Evolutionary conservation across 177 flowering plant species (phyloP).

Genomic region (Telopea speciosissima): DNA sequence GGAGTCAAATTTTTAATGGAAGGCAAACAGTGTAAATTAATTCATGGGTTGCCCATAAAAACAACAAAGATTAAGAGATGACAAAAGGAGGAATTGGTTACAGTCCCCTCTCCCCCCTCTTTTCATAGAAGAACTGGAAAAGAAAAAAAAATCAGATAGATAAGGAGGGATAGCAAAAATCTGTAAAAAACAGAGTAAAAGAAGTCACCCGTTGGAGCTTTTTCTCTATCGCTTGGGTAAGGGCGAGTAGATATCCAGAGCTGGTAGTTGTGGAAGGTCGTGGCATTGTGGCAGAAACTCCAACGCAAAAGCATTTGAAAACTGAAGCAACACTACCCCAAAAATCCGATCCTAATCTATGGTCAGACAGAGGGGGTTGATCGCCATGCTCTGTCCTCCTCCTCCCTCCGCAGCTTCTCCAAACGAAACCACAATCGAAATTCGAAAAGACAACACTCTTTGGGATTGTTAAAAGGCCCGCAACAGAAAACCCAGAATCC

Average conservation of each 20-base stretch:
- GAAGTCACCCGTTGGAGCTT: slow-evolving; percentile 74
- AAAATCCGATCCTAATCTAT: slow-evolving; percentile 2
- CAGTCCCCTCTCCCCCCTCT: no score
- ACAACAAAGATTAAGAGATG: neutral
- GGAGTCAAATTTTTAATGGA: no score
- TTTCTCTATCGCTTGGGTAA: slow-evolving; percentile 77
- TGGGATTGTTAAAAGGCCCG: neutral
- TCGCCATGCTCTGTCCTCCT: neutral
- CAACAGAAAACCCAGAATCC: neutral
- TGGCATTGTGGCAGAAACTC: slow-evolving; percentile 22
- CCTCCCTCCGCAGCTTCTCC: no score
- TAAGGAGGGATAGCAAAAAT: no score
- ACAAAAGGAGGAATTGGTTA: no score
- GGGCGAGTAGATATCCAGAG: slow-evolving; percentile 72
- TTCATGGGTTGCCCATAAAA: neutral
- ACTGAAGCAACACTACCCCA: neutral
- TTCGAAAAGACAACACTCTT: neutral
- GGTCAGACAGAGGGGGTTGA: neutral
- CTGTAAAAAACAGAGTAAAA: neutral
- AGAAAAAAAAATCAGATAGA: no score
- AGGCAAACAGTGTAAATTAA: no score
- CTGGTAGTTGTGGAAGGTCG: slow-evolving; percentile 34
- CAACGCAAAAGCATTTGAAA: slow-evolving; percentile 6
- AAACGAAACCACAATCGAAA: neutral
- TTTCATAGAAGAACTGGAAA: no score